Conservation (phyloP, 2,329 filamentous ascomycete genomes). For the Aureobasidium lini region DNA sequence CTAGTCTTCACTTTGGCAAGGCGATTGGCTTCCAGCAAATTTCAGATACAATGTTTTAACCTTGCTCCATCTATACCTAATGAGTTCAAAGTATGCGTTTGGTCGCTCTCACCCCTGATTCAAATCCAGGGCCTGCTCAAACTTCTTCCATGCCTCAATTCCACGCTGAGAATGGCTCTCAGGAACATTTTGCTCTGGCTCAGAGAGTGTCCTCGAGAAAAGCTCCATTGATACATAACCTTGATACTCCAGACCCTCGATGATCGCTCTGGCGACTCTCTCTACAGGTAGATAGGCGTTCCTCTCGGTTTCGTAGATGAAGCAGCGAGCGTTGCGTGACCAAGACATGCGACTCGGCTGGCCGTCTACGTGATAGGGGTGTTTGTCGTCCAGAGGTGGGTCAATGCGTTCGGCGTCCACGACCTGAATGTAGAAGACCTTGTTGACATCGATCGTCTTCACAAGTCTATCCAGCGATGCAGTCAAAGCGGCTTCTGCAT, state of each 20-base stretch:
- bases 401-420: slow-evolving; percentile 63
- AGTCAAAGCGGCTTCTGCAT: slow-evolving; percentile 43
- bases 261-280: slow-evolving; percentile 53
- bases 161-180: slow-evolving; percentile 49
- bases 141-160: slow-evolving; percentile 43
- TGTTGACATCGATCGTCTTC: slow-evolving; percentile 49
- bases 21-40: too few species aligned
- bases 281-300: slow-evolving; percentile 62
- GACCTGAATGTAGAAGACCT: slow-evolving; percentile 70
- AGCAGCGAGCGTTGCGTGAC: slow-evolving; percentile 63
- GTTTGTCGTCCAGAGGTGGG: slow-evolving; percentile 47
- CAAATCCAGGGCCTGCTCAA: background rate
- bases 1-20: too few species aligned
- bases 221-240: slow-evolving; percentile 68
- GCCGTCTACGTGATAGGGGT: slow-evolving; percentile 48
- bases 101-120: background rate
- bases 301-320: slow-evolving; percentile 51
- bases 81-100: too few species aligned
- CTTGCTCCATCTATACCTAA: too few species aligned
- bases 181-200: slow-evolving; percentile 45
- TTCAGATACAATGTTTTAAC: too few species aligned
- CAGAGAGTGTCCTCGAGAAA: slow-evolving; percentile 54
- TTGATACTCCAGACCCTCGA: slow-evolving; percentile 56
- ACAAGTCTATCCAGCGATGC: slow-evolving; percentile 50
- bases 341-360: slow-evolving; percentile 65